Evolutionary conservation across 2,329 filamentous ascomycete species (phyloP).

Genomic region (Ophiostoma himal-ulmi): DNA sequence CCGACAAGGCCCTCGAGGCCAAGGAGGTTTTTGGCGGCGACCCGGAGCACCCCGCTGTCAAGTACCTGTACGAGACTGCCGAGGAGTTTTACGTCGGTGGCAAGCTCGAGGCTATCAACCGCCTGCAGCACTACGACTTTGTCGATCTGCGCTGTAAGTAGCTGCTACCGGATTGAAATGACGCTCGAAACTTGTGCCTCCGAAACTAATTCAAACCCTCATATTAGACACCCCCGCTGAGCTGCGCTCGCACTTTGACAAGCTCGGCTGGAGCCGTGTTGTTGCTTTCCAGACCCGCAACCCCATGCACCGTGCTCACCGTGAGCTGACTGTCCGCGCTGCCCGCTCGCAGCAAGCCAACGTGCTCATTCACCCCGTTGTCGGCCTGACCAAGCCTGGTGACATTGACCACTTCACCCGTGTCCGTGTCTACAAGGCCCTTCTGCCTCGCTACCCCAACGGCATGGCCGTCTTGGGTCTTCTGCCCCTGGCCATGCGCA

Average conservation of each 20-base stretch:
- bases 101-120: constrained; percentile 91
- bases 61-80: constrained; percentile 75
- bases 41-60: constrained; percentile 86
- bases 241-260: constrained; percentile 94
- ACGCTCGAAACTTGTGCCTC: too few species aligned
- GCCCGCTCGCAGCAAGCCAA: constrained; percentile 95
- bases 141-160: constrained; percentile 69
- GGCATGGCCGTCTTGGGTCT: constrained; percentile 97
- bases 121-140: constrained; percentile 97
- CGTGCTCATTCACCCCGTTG: constrained; percentile 97
- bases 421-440: constrained; percentile 95
- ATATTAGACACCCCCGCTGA: constrained; percentile 71
- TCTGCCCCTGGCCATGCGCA: constrained; percentile 93
- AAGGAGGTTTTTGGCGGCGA: constrained; percentile 90
- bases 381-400: constrained; percentile 96
- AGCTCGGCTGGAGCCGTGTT: constrained; percentile 96
- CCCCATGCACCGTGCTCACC: constrained; percentile 98
- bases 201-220: neutral
- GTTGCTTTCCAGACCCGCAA: constrained; percentile 99
- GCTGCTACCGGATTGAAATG: too few species aligned
- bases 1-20: constrained; percentile 86
- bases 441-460: constrained; percentile 94
- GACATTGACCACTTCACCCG: constrained; percentile 99
- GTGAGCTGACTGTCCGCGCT: constrained; percentile 94
- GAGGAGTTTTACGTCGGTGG: constrained; percentile 91